A percentile compares a stretch with the other conserved stretches of the same genome.
phyloP scores from a whole-genome alignment of 2,329 filamentous ascomycete genomes.

The Cordyceps militaris region DNA sequence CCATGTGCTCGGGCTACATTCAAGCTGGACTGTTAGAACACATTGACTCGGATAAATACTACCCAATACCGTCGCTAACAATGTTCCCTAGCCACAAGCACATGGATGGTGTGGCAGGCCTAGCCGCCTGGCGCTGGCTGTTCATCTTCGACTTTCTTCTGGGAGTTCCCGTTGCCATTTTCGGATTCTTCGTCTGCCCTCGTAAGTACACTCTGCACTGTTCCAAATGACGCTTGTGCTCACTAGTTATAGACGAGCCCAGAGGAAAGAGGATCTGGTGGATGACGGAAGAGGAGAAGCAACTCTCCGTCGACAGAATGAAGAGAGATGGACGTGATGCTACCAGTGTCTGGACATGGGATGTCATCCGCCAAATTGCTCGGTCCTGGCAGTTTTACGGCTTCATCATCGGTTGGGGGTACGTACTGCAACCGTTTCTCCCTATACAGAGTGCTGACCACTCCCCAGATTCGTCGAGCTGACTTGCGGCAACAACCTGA shows the following conservation, averaged over 20 bases:
- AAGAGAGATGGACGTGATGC: slow-evolving; percentile 11
- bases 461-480: slow-evolving; percentile 3
- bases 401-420: slow-evolving; percentile 14
- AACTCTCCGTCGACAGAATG: slow-evolving; percentile 2
- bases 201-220: neutral
- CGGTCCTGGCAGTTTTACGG: slow-evolving; percentile 14
- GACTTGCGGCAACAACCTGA: slow-evolving; percentile 11
- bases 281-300: slow-evolving; percentile 11
- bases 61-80: neutral
- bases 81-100: slow-evolving; percentile 16
- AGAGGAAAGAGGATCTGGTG: slow-evolving; percentile 14
- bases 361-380: slow-evolving; percentile 3
- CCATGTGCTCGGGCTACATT: slow-evolving; percentile 31
- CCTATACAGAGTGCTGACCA: neutral
- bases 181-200: slow-evolving; percentile 11
- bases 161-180: slow-evolving; percentile 28
- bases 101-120: slow-evolving; percentile 28
- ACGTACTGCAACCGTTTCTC: neutral
- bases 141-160: slow-evolving; percentile 33
- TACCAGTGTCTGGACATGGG: slow-evolving; percentile 8
- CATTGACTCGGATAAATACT: neutral
- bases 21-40: slow-evolving; percentile 24
- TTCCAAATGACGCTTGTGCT: neutral
- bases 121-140: slow-evolving; percentile 31
- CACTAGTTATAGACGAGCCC: slow-evolving; percentile 4